Percentiles rank a stretch among this genome's conserved stretches.
Conservation (phyloP, 2,329 filamentous ascomycete species). For the Torrubiellomyces zombiae region DNA sequence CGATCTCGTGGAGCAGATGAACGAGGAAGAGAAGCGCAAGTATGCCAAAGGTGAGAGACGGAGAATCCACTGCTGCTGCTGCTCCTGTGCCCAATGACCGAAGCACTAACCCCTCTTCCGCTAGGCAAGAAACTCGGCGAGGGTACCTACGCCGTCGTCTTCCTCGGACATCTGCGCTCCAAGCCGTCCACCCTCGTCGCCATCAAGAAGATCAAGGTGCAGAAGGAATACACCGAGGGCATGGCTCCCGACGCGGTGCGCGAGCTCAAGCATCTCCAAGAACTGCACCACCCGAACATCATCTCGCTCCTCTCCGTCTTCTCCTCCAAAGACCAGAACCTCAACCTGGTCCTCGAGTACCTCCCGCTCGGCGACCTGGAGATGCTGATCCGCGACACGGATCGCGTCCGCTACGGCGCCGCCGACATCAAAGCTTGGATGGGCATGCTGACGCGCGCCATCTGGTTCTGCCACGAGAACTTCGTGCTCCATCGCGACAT, state of each 20-base stretch:
- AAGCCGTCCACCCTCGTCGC: slow-evolving; percentile 65
- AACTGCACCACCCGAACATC: slow-evolving; percentile 88
- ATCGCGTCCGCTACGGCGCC: slow-evolving; percentile 61
- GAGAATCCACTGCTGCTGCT: slow-evolving; percentile 5
- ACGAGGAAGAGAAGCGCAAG: slow-evolving; percentile 67
- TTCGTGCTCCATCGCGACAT: slow-evolving; percentile 93
- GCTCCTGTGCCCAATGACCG: neutral
- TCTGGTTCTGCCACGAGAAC: slow-evolving; percentile 95
- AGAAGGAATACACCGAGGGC: slow-evolving; percentile 75
- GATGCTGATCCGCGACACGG: slow-evolving; percentile 77
- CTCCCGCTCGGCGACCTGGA: slow-evolving; percentile 88
- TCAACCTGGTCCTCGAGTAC: slow-evolving; percentile 90
- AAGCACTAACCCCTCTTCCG: neutral
- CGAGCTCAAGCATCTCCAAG: slow-evolving; percentile 89
- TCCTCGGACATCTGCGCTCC: slow-evolving; percentile 62
- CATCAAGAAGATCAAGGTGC: slow-evolving; percentile 84
- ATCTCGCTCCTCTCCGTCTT: slow-evolving; percentile 87
- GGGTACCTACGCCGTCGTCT: slow-evolving; percentile 94
- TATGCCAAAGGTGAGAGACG: slow-evolving; percentile 91
- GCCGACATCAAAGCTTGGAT: slow-evolving; percentile 98
- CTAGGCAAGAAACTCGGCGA: slow-evolving; percentile 80
- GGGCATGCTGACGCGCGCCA: slow-evolving; percentile 82
- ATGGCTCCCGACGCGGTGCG: slow-evolving; percentile 89
- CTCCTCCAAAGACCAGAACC: slow-evolving; percentile 88
- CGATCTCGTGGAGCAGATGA: slow-evolving; percentile 63